Conservation (phyloP, 2,329 filamentous ascomycete genomes). For the Fusarium abutilonis region DNA sequence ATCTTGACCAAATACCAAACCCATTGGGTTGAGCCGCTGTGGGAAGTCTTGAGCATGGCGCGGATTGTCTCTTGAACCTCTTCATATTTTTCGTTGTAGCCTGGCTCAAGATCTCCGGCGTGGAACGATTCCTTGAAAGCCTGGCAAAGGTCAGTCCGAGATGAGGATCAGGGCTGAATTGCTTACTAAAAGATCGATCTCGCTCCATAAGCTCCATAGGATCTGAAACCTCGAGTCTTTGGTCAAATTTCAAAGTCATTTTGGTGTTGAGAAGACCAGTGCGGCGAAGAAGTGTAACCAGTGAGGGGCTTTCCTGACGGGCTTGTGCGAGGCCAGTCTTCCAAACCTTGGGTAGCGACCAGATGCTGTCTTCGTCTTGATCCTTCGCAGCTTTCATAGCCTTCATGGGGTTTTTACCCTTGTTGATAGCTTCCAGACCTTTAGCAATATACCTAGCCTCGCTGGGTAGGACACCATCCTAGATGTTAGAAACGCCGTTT, state of each 20-base stretch:
- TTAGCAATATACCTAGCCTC: slow-evolving; percentile 15
- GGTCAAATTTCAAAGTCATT: slow-evolving; percentile 9
- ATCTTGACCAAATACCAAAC: slow-evolving; percentile 39
- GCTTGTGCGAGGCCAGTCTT: slow-evolving; percentile 33
- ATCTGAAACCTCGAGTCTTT: slow-evolving; percentile 20
- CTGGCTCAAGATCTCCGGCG: slow-evolving; percentile 43
- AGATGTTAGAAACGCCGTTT: slow-evolving; percentile 39
- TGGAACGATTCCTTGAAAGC: slow-evolving; percentile 46
- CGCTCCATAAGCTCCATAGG: slow-evolving; percentile 42
- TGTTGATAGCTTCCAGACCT: slow-evolving; percentile 20
- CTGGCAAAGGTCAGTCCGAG: background rate
- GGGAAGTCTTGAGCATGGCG: slow-evolving; percentile 22
- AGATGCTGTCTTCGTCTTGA: slow-evolving; percentile 27
- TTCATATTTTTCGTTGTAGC: slow-evolving; percentile 27
- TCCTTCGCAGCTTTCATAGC: slow-evolving; percentile 10
- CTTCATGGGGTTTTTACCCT: slow-evolving; percentile 15
- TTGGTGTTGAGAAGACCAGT: slow-evolving; percentile 3
- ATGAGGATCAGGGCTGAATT: rapidly evolving
- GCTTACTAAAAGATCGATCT: slow-evolving; percentile 38
- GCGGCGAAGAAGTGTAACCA: slow-evolving; percentile 21
- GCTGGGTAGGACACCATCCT: slow-evolving; percentile 26
- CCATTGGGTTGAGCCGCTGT: slow-evolving; percentile 37
- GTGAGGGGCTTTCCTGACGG: background rate
- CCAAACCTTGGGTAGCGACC: slow-evolving; percentile 41
- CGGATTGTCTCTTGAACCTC: slow-evolving; percentile 34